Conservation (phyloP, 306 rosid species). For the Crotalaria pallida region DNA sequence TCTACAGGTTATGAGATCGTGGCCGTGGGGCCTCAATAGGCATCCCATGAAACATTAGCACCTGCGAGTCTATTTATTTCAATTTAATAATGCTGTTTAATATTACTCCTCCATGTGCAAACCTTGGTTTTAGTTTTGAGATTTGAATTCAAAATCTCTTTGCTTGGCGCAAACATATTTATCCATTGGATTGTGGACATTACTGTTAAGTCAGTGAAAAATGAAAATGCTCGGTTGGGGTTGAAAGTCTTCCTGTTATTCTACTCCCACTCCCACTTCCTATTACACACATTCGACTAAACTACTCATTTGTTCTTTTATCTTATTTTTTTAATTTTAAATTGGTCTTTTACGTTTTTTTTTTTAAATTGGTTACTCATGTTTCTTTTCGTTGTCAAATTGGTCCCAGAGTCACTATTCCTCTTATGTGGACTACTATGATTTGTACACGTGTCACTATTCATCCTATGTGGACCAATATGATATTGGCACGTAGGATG, state of each 20-base stretch:
- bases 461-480: no score
- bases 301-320: no score
- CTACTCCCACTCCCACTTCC: no score
- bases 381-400: no score
- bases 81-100: conserved; percentile 15
- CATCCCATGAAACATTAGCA: background rate
- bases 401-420: no score
- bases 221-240: background rate
- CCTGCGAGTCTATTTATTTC: background rate
- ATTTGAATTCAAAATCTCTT: conserved; percentile 31
- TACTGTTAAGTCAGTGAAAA: conserved; percentile 8
- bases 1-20: conserved; percentile 14
- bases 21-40: conserved; percentile 19
- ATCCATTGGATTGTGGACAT: conserved; percentile 14
- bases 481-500: no score
- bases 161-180: background rate
- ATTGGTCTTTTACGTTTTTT: no score
- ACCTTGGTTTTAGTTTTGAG: conserved; percentile 10
- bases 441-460: no score
- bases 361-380: no score
- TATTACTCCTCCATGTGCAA: conserved; percentile 36
- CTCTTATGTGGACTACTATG: no score
- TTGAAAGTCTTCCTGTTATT: background rate
- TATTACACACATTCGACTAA: no score
- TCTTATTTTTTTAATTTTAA: no score